Evolutionary conservation across 2,329 filamentous ascomycete genomes (phyloP), one percentile per base, ranked within the genome.

Genomic region (Stylonectria norvegica): DNA sequence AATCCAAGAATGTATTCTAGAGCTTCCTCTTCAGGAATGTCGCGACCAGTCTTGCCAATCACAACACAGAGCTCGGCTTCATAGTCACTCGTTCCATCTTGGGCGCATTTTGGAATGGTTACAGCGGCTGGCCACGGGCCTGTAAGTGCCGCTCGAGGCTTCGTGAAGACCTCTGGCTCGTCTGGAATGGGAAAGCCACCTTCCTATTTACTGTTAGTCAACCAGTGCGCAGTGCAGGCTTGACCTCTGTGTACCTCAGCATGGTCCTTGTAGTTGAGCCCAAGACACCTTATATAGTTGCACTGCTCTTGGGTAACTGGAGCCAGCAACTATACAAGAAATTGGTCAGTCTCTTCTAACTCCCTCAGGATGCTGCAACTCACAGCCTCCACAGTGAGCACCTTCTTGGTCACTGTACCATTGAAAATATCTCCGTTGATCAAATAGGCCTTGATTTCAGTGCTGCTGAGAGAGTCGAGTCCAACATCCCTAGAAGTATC

Each of bases 1-100:
- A 36, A 41, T 19, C 33, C 38, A 5, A 41, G 34, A 8, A 41
- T 16, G 20, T 41, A 41, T 14, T 36, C 20, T 11, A 36, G 27
- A 8, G 38, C 38, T 8, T 30, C 27, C 3, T 41, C 33, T 15
- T 41, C 38, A 12, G 32, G 11, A 28, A 41, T 36, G 16, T 41
- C 38, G 25, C 38, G 33, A n/a, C 33, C 38, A 11, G 38, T 15
- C 15, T 28, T 41, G 3, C 38, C 38, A 27, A 41, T 41, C 4
- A 41, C 19, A 1, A 20, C 33, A 9, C 33, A 41, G 2, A 41
- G 33, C 20, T 41, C 38, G 11, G 16, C 33, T 18, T 41, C 38
- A 14, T 41, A 41, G 17, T 41, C 38, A 34, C 33, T 36, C 12
- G 33, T 41, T 6, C 34, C 34, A 23, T 41, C 38, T 23, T 41